Conservation (phyloP, 2,329 filamentous ascomycete species). For the Geosmithia morbida region DNA sequence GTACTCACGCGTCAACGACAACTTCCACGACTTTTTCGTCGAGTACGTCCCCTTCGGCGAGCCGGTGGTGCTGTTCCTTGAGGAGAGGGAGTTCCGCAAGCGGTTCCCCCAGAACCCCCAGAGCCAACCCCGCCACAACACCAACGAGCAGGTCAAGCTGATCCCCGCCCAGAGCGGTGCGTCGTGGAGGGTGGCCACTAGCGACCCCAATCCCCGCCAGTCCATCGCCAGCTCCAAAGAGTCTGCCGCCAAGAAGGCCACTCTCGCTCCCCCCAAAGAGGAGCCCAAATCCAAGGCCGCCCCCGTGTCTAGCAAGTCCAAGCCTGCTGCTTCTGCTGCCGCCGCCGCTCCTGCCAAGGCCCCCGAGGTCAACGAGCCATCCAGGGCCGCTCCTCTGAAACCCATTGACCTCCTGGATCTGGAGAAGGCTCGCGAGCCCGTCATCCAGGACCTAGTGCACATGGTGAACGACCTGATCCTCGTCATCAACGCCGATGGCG, state of each 20-base stretch:
- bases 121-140: slow-evolving; percentile 33
- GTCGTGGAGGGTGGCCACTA: slow-evolving; percentile 62
- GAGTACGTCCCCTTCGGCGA: slow-evolving; percentile 93
- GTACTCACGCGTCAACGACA: slow-evolving; percentile 88
- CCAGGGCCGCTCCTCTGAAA: slow-evolving; percentile 45
- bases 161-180: slow-evolving; percentile 79
- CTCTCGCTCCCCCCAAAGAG: slow-evolving; percentile 14
- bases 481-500: slow-evolving; percentile 77
- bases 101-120: slow-evolving; percentile 48
- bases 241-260: slow-evolving; percentile 10
- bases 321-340: slow-evolving; percentile 8
- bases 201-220: slow-evolving; percentile 43
- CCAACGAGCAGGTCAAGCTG: slow-evolving; percentile 53
- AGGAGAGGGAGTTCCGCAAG: slow-evolving; percentile 85
- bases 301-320: slow-evolving; percentile 5
- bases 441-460: slow-evolving; percentile 86
- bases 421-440: slow-evolving; percentile 63
- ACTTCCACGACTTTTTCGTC: slow-evolving; percentile 98
- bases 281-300: slow-evolving; percentile 9
- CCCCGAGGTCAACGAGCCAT: slow-evolving; percentile 53
- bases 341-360: slow-evolving; percentile 23
- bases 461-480: slow-evolving; percentile 94
- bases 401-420: slow-evolving; percentile 69
- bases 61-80: slow-evolving; percentile 85
- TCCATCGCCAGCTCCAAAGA: slow-evolving; percentile 34